These are phyloP conservation scores for Wickerhamiella musiphila DNA, from an alignment of 805 yeast genomes.

Conservation along the genomic window DNA sequence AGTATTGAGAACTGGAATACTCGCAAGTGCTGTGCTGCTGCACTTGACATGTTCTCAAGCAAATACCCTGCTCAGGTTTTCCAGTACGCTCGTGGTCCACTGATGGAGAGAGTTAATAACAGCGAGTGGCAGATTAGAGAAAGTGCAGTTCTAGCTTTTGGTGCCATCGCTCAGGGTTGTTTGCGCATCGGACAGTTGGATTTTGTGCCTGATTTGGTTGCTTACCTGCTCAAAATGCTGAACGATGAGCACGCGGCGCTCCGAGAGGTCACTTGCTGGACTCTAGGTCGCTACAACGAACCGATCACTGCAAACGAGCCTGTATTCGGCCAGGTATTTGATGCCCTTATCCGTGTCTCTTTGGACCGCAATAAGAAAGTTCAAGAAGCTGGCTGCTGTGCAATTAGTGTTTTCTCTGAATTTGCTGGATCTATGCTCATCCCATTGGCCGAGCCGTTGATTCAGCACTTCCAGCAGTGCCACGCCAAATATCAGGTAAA, in stretches of 20 bases:
- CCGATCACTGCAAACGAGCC: constrained; percentile 58
- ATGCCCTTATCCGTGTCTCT: constrained; percentile 56
- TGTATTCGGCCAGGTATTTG: constrained; percentile 61
- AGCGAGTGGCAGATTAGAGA: constrained; percentile 80
- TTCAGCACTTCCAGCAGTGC: constrained; percentile 56
- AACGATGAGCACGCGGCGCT: constrained; percentile 66
- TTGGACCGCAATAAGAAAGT: constrained; percentile 77
- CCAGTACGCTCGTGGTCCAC: constrained; percentile 48
- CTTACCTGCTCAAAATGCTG: constrained; percentile 66
- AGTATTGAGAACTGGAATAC: constrained; percentile 71
- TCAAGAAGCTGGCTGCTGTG: constrained; percentile 87
- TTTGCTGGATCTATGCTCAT: constrained; percentile 46
- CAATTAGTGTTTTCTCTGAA: constrained; percentile 72
- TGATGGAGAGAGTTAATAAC: constrained; percentile 53
- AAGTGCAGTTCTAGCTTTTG: constrained; percentile 84
- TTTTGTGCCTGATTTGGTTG: constrained; percentile 65
- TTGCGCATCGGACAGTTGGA: constrained; percentile 43
- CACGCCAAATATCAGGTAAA: constrained; percentile 65
- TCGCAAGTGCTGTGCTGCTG: constrained; percentile 87
- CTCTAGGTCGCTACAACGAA: constrained; percentile 63
- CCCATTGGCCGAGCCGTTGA: constrained; percentile 46
- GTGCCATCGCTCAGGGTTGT: constrained; percentile 88
- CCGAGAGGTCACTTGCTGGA: constrained; percentile 91
- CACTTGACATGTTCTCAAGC: constrained; percentile 65
- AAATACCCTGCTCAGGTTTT: constrained; percentile 52